Base-by-base conservation (phyloP, 225 moss, liverwort and hornwort genomes). In the Polytrichum formosum region DNA sequence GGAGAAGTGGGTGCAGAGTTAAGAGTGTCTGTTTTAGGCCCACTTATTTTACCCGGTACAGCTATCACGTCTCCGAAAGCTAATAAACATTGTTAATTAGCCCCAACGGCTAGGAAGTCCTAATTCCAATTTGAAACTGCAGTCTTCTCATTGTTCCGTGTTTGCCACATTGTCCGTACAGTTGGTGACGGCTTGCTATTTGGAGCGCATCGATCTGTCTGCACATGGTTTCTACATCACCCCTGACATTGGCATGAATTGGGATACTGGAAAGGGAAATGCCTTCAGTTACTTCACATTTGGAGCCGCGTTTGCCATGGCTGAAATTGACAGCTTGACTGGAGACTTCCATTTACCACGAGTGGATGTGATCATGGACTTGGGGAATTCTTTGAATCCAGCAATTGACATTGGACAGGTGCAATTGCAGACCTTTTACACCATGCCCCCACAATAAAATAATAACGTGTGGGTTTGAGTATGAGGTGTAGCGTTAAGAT, bases 151-250 rank as follows among this genome's bases (percentile, higher is more conserved):
- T 46, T 4, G 46, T 46, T 46, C 46, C 0, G 13, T 46, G 46
- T 46, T 16, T 16, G 46, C 13, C 46, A 46, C 46, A 13, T 46
- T 16, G 46, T 46, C 46, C 1, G 13, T 46, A 74, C 80, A 97
- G 97, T 83, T 98, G 75, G 91, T 80, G 76, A 80, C 83, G 22
- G 78, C 83, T 19, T 85, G 82, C 82, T 92, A 92, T 75, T 56
- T 98, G 77, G 59, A 92, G 66, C 80, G 97, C 28, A 69, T 98
- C 26, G 94, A 94, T 67, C 88, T 98, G 5, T 98, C 97, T 56
- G 97, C 88, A 0, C 97, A 98, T 81, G 97, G 97, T 5, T 98
- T 98, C 78, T 94, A 87, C 67, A 94, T 98, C 61, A 98, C 97
- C 18, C 97, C 97, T 0, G 84, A 98, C 55, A 92, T 98, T 65